Base-by-base conservation (phyloP, 129 eudicot genomes). In the Chrysanthemum seticuspe region DNA sequence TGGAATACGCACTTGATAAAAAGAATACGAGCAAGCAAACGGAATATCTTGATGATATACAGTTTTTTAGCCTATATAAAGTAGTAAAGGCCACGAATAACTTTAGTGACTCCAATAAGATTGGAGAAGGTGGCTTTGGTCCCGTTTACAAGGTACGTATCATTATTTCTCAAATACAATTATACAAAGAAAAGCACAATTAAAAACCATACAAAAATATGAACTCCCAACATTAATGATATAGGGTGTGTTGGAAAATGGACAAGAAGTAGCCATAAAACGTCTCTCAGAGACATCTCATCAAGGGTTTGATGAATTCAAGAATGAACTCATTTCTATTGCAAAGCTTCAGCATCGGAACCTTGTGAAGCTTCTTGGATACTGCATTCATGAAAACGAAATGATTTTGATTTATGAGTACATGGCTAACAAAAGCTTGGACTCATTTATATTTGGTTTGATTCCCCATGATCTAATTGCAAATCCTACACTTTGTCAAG, bases 281-380 rank as follows among this genome's bases (percentile, higher is more conserved):
- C 56, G 56, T 1, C 56, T 51, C 16, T 51, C 56, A 51, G 56
- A 51, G 56, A 51, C 15, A 12, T 51, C 56, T 51, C 56, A 12
- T 0, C 56, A 51, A 51, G 56, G 56, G 56, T 3, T 51, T 12
- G 10, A 51, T n/a, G 56, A 51, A n/a, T 51, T 51, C 61, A 56
- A 13, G 47, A 75, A 75, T 57, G 79, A 75, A 75, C 48, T 55
- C 16, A 10, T 65, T 11, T 75, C 10, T 21, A 65, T 55, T 13
- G 79, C 72, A 1, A 75, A 75, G 18, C 79, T 75, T 16, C 79
- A 75, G 57, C 79, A 75, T 65, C 79, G 79, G 14, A 65, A 75
- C 55, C 79, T 75, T 21, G 79, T 65, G 31, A 75, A 65, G 66
- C 79, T 13, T 56, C 61, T 56, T 56, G 61, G 21, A 15, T 13